Conservation (phyloP, 805 yeast species). For the Teunomyces tritomae region DNA sequence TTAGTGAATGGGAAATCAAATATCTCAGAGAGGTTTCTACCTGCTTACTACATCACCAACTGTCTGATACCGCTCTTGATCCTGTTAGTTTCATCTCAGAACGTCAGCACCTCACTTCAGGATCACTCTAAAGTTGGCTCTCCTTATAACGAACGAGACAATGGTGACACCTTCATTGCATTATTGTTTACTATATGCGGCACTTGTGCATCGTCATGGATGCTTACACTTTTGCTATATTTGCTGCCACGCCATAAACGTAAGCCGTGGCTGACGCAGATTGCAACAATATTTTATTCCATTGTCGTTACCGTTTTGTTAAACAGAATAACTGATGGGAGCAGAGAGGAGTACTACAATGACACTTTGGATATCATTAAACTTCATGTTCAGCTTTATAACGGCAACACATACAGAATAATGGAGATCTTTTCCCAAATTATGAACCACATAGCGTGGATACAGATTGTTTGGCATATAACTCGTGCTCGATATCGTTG, state of each 20-base stretch:
- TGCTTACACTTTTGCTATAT: conserved; percentile 56
- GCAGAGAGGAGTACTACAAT: conserved; percentile 48
- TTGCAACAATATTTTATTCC: conserved; percentile 59
- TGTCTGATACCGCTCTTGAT: conserved; percentile 24
- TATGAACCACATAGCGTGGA: conserved; percentile 52
- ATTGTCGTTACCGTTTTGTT: conserved; percentile 53
- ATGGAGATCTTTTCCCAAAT: conserved; percentile 41
- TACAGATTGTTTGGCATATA: conserved; percentile 43
- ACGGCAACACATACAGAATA: conserved; percentile 34
- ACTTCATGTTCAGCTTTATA: conserved; percentile 38
- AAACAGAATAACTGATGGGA: conserved; percentile 41
- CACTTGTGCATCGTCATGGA: conserved; percentile 65
- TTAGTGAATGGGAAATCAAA: conserved; percentile 20
- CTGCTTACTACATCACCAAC: conserved; percentile 49
- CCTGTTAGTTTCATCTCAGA: conserved; percentile 8
- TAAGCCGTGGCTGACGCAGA: conserved; percentile 55
- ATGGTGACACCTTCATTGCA: conserved; percentile 43
- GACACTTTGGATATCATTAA: conserved; percentile 53
- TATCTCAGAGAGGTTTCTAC: conserved; percentile 23
- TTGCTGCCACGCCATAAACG: conserved; percentile 49
- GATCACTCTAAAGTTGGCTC: conserved; percentile 2
- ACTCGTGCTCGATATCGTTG: conserved; percentile 23
- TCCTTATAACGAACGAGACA: conserved; percentile 30
- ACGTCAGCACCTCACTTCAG: neutral
- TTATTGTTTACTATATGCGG: conserved; percentile 54